A percentile compares a stretch with the other conserved stretches of the same genome.
These are phyloP conservation scores for Glonium stellatum DNA, from an alignment of 495 filamentous ascomycete species.

Conservation along the genomic window DNA sequence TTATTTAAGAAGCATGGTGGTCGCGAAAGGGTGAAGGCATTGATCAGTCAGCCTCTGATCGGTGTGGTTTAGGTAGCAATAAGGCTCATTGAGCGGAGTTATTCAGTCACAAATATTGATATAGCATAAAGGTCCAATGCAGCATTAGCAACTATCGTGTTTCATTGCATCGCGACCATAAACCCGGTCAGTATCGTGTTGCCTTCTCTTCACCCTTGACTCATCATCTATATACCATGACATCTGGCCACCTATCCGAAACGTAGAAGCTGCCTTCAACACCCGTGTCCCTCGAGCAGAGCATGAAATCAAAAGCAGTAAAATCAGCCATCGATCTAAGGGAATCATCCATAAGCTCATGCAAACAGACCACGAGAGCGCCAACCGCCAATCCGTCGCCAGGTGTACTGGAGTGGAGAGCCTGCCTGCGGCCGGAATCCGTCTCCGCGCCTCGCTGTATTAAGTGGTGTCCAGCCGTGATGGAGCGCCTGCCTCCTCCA, in stretches of 20 bases:
- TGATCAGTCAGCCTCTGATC: too few relatives aligned
- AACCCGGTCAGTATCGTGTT: too few relatives aligned
- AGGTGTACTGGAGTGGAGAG: background rate
- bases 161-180: too few relatives aligned
- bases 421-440: background rate
- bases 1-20: too few relatives aligned
- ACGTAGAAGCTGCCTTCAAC: background rate
- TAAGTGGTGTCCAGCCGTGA: slow-evolving; percentile 18
- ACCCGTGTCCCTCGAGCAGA: background rate
- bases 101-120: too few relatives aligned
- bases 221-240: background rate
- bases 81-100: too few relatives aligned
- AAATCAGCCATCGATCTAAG: slow-evolving; percentile 2
- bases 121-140: too few relatives aligned
- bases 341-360: background rate
- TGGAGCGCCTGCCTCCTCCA: slow-evolving; percentile 33
- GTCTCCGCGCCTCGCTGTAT: slow-evolving; percentile 1
- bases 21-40: too few relatives aligned
- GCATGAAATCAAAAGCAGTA: background rate
- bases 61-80: too few relatives aligned
- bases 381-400: background rate
- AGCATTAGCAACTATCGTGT: too few relatives aligned
- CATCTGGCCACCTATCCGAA: background rate
- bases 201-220: background rate
- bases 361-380: background rate